phyloP scores from a whole-genome alignment of 225 moss, liverwort and hornwort species.

The Bryoerythrophyllum caledonicum region DNA sequence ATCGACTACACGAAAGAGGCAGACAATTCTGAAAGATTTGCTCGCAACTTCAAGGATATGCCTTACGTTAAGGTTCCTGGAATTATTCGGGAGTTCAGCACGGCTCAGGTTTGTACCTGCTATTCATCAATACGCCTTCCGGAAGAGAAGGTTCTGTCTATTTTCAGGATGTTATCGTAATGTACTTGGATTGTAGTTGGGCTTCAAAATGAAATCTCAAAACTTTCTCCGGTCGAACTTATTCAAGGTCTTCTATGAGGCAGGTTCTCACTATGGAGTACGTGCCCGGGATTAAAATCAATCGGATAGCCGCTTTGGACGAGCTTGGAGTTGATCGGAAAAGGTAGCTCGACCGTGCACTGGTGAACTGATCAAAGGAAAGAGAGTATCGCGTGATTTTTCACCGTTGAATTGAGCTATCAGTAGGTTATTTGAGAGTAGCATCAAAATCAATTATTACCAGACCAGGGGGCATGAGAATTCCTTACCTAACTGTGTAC shows the following conservation, averaged over 20 bases:
- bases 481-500: not conserved
- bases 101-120: constrained; percentile 69
- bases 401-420: not conserved
- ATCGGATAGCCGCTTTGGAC: constrained; percentile 83
- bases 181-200: not conserved
- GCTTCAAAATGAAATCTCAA: not conserved
- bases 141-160: not conserved
- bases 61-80: constrained; percentile 81
- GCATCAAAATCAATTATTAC: not conserved
- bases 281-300: constrained; percentile 98
- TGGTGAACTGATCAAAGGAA: not conserved
- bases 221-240: constrained; percentile 1
- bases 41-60: constrained; percentile 80
- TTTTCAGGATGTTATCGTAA: not conserved
- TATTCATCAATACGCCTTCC: not conserved
- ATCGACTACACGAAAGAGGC: constrained; percentile 93
- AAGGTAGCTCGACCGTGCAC: constrained; percentile 64
- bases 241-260: constrained; percentile 11
- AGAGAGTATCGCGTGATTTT: not conserved
- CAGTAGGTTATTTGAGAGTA: not conserved
- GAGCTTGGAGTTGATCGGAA: constrained; percentile 95
- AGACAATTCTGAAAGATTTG: constrained; percentile 84
- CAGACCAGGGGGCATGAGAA: not conserved
- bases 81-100: constrained; percentile 79
- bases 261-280: constrained; percentile 99